Evolutionary conservation across 768 basidiomycete genomes (phyloP).

Genomic region (Auricularia heimuer): DNA sequence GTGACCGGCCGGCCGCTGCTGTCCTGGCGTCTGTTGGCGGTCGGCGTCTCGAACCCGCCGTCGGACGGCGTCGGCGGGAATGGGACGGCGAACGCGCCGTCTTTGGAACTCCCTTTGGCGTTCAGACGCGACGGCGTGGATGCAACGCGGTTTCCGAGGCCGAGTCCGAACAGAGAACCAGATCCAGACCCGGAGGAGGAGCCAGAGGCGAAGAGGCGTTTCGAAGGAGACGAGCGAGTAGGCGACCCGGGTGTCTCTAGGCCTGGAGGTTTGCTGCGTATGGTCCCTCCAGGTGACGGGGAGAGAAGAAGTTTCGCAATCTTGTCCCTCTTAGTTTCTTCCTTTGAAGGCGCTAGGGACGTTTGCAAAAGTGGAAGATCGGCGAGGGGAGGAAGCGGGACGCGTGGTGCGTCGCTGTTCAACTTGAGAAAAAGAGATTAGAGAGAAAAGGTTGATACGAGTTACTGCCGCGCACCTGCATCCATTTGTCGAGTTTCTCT

Average conservation of each 20-base stretch:
- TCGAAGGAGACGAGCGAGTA: slow-evolving; percentile 6
- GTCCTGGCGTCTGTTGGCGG: slow-evolving; percentile 32
- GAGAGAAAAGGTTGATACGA: slow-evolving; percentile 2
- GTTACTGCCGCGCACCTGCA: slow-evolving; percentile 33
- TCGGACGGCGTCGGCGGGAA: slow-evolving; percentile 62
- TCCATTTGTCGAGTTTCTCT: slow-evolving; percentile 55
- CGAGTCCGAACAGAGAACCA: not conserved
- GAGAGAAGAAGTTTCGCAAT: slow-evolving; percentile 65
- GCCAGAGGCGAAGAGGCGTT: slow-evolving; percentile 14
- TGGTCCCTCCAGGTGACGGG: slow-evolving; percentile 51
- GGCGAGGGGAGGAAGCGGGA: slow-evolving; percentile 55
- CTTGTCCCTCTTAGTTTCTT: slow-evolving; percentile 45
- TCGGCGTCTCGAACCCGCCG: slow-evolving; percentile 18
- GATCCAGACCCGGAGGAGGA: slow-evolving; percentile 22
- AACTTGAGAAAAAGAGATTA: slow-evolving; percentile 30
- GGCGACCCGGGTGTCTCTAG: slow-evolving; percentile 4
- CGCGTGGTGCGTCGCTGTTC: slow-evolving; percentile 30
- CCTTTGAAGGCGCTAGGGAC: slow-evolving; percentile 16
- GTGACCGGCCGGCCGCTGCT: slow-evolving; percentile 28
- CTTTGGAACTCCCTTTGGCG: not conserved
- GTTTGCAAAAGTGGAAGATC: slow-evolving; percentile 48
- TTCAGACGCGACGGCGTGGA: not conserved
- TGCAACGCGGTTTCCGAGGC: not conserved
- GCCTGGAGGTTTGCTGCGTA: slow-evolving; percentile 23
- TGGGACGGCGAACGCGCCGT: slow-evolving; percentile 20